Base-by-base conservation (phyloP, 331 rosid species). In the Prunus yedoensis region DNA sequence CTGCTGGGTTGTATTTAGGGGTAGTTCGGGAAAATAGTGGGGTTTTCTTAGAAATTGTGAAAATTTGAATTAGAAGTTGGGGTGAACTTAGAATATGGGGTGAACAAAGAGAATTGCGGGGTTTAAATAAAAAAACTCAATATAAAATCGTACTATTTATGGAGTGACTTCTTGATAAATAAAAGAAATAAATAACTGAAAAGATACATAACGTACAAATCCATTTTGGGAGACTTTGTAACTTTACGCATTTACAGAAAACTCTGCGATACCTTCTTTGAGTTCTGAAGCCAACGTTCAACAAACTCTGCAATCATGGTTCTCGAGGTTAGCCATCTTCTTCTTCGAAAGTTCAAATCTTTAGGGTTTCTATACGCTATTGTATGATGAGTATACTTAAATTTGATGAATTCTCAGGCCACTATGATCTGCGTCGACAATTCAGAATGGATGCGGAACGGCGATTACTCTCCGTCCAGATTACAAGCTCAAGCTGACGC, bases 381-480 rank as follows among this genome's bases (percentile, higher is more conserved):
- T 60, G 20, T 71, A 28, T 74, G 77, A 61, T 9, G 32, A 68
- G 56, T 74, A 12, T 61, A 8, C 80, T 43, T 25, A 50, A 74
- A 70, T 51, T 6, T 7, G 14, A 30, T 9, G 43, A 16, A 41
- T 21, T 15, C 38, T 32, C 47, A 94, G 99, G 96, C 99, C 20
- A 94, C 99, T 15, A 91, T 94, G 96, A 94, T 94, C 73, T 91
- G 97, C 57, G 87, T 94, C 65, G 99, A 94, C 88, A 94, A 94
- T 79, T 94, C 97, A 3, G 96, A 94, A 70, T 94, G 99, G 96
- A 91, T 90, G 97, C 90, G 99, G 35, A 94, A 94, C 71, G 99
- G 97, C 1, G 99, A 94, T 84, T 94, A 86, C 70, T 11, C 87
- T 43, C 97, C 97, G 54, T 85, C 96, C 54, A 93, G 99, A 72